These are phyloP conservation scores for Stagonosporopsis rhizophila DNA, from an alignment of 2,329 filamentous ascomycete species.

Conservation along the genomic window DNA sequence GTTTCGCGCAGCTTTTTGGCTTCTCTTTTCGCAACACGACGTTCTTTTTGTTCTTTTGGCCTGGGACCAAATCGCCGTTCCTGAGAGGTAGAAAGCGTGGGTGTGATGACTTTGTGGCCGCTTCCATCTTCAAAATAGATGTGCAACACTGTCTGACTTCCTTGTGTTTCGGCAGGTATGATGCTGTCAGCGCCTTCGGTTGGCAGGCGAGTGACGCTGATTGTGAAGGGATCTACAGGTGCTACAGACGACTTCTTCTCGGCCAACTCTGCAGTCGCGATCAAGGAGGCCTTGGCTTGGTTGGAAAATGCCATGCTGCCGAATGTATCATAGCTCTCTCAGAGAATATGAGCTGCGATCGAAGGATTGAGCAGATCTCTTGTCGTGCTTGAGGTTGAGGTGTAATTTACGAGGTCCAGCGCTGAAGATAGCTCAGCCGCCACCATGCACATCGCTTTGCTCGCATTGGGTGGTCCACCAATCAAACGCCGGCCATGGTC, in stretches of 20 bases:
- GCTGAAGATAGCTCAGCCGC: conserved; percentile 28
- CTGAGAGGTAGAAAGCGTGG: conserved; percentile 22
- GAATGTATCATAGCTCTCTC: not conserved
- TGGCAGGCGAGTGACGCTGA: not conserved
- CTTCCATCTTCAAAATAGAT: conserved; percentile 29
- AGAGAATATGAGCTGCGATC: not conserved
- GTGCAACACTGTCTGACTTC: conserved; percentile 28
- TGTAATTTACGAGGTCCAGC: conserved; percentile 1
- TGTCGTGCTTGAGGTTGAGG: not conserved
- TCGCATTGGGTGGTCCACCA: conserved; percentile 17
- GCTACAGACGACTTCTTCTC: not conserved
- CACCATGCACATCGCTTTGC: conserved; percentile 26
- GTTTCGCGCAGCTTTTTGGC: conserved; percentile 13
- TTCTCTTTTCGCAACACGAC: conserved; percentile 15
- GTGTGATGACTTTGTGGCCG: conserved; percentile 24
- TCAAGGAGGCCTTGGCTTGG: not conserved
- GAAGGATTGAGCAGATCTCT: not conserved
- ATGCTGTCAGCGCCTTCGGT: not conserved
- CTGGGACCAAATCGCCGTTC: conserved; percentile 28
- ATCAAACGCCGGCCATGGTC: not conserved
- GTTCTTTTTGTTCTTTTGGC: conserved; percentile 18
- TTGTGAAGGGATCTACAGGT: not conserved
- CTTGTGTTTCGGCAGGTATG: not conserved
- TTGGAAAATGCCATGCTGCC: not conserved
- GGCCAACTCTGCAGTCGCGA: not conserved